Percentiles rank a stretch among this genome's conserved stretches.
These are phyloP conservation scores for Fusarium sambucinum DNA, from an alignment of 2,329 filamentous ascomycete genomes.

Conservation along the genomic window DNA sequence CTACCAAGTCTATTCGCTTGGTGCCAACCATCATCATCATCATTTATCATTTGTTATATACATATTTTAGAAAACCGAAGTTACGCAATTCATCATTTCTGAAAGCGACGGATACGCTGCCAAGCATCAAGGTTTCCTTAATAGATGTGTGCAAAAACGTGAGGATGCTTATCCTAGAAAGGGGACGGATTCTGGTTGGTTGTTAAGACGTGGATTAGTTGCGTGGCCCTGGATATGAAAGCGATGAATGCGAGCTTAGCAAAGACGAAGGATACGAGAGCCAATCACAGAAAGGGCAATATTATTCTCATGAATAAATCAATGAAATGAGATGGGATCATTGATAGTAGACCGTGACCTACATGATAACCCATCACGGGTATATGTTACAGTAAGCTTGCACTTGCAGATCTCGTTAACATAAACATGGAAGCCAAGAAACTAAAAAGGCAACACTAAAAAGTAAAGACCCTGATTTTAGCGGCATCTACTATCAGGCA, in stretches of 20 bases:
- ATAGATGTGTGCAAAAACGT: not conserved
- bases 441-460: not conserved
- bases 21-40: not conserved
- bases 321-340: not conserved
- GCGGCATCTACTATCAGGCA: slow-evolving; percentile 5
- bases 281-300: slow-evolving; percentile 24
- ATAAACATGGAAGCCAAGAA: slow-evolving; percentile 11
- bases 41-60: slow-evolving; percentile 10
- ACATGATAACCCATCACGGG: not conserved
- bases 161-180: not conserved
- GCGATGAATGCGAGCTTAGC: slow-evolving; percentile 38
- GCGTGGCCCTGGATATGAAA: slow-evolving; percentile 8
- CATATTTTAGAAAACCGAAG: not conserved
- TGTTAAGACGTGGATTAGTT: not conserved
- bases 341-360: not conserved
- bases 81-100: slow-evolving; percentile 24
- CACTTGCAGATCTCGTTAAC: not conserved
- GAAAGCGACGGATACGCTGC: slow-evolving; percentile 38
- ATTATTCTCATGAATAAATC: not conserved
- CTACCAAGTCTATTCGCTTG: not conserved
- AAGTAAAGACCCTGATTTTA: slow-evolving; percentile 14
- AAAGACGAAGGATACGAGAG: slow-evolving; percentile 13
- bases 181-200: slow-evolving; percentile 14
- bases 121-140: slow-evolving; percentile 4
- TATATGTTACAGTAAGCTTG: not conserved